Evolutionary conservation across 2,329 filamentous ascomycete genomes (phyloP), one percentile per base, ranked within the genome.

Genomic region (Fusarium begoniae): DNA sequence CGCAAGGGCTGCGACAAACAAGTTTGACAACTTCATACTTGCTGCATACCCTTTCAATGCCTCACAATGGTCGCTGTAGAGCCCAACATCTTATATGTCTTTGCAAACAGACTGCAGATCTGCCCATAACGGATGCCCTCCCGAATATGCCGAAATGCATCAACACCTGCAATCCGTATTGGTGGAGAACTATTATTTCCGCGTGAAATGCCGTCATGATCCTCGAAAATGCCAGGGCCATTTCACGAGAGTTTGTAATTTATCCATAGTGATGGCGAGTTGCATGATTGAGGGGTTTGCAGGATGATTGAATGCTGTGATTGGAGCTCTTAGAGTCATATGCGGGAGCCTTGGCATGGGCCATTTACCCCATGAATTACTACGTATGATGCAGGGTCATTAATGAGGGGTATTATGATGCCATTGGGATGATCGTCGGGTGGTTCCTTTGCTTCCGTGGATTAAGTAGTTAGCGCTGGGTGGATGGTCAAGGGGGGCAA

Each of bases 171-270:
- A 63, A 4, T 30, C 45, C 28, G 45, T 51, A 76, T 76, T 76
- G 74, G 74, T 75, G 69, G 74, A 76, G 20, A 68, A 60, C 26
- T 40, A 11, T 11, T 48, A 44, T 38, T 28, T 44, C 70, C 66
- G 70, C 9, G 6, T 6, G 8, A 13, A 17, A 62, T 58, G 60
- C 41, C 70, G 60, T 60, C 67, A 71, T 57, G 28, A 54, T 22
- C 8, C 5, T 40, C 44, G 9, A 13, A 17, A 17, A 22, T 30
- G 6, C 35, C 45, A 62, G 30, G 8, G 6, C 14, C 13, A 20
- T 28, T 11, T 38, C 59, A 41, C 26, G 15, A 37, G 40, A 24
- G 22, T 26, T 37, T 55, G 22, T 26, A 20, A 75, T 76, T 76
- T 76, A 76, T 48, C 74, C 74, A 76, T n/a, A 6, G 20, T 40